Conservation (phyloP, 139 green algal genomes). For the Edaphochlamys debaryana region DNA sequence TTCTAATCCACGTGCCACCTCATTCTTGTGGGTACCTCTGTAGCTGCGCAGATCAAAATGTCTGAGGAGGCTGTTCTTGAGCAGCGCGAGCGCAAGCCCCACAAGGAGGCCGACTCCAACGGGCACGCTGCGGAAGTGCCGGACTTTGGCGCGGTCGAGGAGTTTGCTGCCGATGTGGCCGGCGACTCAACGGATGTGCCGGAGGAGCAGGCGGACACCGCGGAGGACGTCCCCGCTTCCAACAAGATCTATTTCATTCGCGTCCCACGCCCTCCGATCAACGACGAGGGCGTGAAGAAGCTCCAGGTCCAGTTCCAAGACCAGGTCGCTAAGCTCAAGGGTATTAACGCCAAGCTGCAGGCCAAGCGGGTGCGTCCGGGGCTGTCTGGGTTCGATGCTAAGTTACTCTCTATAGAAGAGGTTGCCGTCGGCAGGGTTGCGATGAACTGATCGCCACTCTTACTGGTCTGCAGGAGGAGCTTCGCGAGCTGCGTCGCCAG, state of each 20-base stretch:
- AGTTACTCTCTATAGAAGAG: too few relatives aligned
- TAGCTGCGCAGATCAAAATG: constrained; percentile 3
- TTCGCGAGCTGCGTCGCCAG: constrained; percentile 56
- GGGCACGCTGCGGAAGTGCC: constrained; percentile 9
- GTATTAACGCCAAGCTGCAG: constrained; percentile 50
- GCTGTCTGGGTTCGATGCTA: too few relatives aligned
- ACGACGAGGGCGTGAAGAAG: constrained; percentile 56
- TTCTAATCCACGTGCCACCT: too few relatives aligned
- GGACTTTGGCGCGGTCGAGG: constrained; percentile 17
- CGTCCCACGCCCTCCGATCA: constrained; percentile 51
- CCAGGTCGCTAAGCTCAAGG: constrained; percentile 58
- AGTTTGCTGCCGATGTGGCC: constrained; percentile 15
- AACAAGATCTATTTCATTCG: constrained; percentile 62
- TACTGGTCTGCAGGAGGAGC: constrained; percentile 63
- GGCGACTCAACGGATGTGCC: constrained; percentile 32
- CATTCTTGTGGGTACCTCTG: background rate
- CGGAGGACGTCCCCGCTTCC: background rate
- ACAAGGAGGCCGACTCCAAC: constrained; percentile 1
- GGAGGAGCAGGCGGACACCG: constrained; percentile 29
- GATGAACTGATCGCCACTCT: too few relatives aligned
- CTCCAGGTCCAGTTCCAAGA: constrained; percentile 54
- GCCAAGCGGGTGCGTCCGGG: constrained; percentile 64
- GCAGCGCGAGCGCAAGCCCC: constrained; percentile 28
- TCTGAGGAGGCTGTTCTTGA: constrained; percentile 23
- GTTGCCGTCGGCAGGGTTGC: too few relatives aligned